phyloP scores from a whole-genome alignment of 345 rosid genomes.

The Salix udensis region DNA sequence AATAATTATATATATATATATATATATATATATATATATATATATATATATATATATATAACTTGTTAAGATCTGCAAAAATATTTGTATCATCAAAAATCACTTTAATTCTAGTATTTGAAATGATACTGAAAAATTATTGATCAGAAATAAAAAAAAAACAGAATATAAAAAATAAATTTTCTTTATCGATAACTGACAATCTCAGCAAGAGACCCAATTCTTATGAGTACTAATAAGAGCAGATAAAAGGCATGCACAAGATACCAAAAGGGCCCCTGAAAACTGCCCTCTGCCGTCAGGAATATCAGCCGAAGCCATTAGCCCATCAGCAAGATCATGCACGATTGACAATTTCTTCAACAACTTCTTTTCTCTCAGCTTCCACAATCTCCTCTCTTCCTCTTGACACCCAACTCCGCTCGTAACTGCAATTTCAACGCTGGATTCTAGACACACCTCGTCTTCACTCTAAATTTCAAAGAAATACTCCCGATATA shows the following conservation, averaged over 20 bases:
- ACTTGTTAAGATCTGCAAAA: no score
- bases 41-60: no score
- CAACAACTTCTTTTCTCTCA: conserved; percentile 66
- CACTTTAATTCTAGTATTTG: no score
- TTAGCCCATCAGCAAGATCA: conserved; percentile 80
- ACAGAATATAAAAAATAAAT: no score
- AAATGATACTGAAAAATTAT: no score
- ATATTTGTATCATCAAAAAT: no score
- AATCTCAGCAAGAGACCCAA: conserved; percentile 71
- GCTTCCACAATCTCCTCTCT: conserved; percentile 44
- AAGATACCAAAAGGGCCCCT: conserved; percentile 49
- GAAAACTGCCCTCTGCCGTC: conserved; percentile 67
- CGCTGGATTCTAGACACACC: conserved; percentile 43
- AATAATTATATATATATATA: no score
- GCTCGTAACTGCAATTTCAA: conserved; percentile 49
- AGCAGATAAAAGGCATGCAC: conserved; percentile 82
- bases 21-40: no score
- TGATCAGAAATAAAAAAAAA: no score
- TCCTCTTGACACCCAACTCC: conserved; percentile 44
- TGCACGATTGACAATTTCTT: conserved; percentile 71
- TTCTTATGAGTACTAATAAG: conserved; percentile 83
- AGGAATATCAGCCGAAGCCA: conserved; percentile 69
- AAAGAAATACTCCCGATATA: conserved; percentile 64
- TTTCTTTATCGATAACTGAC: no score
- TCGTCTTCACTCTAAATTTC: conserved; percentile 58